These are phyloP conservation scores for Puccinia novopanici DNA, from an alignment of 1,284 basidiomycete species.

Conservation along the genomic window DNA sequence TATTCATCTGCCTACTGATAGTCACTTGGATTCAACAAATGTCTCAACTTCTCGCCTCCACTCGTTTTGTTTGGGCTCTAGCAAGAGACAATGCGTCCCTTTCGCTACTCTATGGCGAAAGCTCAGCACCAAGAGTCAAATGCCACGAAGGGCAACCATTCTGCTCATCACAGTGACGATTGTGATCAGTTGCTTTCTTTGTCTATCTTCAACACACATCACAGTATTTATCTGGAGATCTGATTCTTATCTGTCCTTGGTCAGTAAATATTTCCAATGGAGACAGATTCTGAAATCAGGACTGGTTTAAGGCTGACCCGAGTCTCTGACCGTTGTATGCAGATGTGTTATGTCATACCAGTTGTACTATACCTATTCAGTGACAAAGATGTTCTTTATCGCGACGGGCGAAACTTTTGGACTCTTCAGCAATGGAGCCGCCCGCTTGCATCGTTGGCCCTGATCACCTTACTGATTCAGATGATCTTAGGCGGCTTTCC, in stretches of 20 bases:
- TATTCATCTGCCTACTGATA: slow-evolving; percentile 39
- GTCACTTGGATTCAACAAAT: slow-evolving; percentile 9
- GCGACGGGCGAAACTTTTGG: slow-evolving; percentile 40
- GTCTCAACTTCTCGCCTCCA: slow-evolving; percentile 39
- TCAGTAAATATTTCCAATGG: neutral
- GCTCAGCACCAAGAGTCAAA: slow-evolving; percentile 43
- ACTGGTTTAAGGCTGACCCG: neutral
- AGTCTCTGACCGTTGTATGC: neutral
- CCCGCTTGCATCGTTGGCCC: slow-evolving; percentile 37
- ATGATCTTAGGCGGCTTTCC: slow-evolving; percentile 24
- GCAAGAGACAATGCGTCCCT: slow-evolving; percentile 44
- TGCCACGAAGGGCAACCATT: slow-evolving; percentile 37
- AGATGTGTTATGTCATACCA: slow-evolving; percentile 42
- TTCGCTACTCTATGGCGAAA: slow-evolving; percentile 36
- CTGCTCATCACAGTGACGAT: slow-evolving; percentile 35
- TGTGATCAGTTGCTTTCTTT: slow-evolving; percentile 2
- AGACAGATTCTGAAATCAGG: neutral
- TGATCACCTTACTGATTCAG: slow-evolving; percentile 32
- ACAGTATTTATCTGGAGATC: slow-evolving; percentile 32
- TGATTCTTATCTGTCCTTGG: slow-evolving; percentile 34
- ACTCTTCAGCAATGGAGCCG: slow-evolving; percentile 35
- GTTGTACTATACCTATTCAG: slow-evolving; percentile 29
- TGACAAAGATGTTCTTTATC: slow-evolving; percentile 30
- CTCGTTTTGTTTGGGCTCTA: slow-evolving; percentile 45
- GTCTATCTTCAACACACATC: slow-evolving; percentile 17